phyloP scores from a whole-genome alignment of 148 eudicot genomes.

The Limonium bicolor region DNA sequence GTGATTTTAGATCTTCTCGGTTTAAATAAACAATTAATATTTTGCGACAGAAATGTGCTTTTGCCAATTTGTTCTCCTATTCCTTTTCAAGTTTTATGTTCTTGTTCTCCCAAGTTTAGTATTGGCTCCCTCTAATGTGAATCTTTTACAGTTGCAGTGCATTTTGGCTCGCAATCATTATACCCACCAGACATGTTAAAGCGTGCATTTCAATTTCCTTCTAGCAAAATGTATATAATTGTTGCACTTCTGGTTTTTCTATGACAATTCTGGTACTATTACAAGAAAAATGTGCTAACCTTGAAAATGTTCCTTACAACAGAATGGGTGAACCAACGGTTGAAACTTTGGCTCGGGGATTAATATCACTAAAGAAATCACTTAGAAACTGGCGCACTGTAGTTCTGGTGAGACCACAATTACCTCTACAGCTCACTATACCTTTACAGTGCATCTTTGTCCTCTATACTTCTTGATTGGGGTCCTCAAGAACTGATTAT shows the following conservation, averaged over 20 bases:
- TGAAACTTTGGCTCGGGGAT: slow-evolving; percentile 23
- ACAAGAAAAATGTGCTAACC: slow-evolving; percentile 4
- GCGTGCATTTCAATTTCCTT: slow-evolving; percentile 35
- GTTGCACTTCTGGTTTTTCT: background rate
- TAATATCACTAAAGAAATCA: slow-evolving; percentile 27
- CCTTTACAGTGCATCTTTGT: too few species aligned
- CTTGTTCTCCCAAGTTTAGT: background rate
- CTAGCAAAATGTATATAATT: slow-evolving; percentile 35
- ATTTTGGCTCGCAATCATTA: slow-evolving; percentile 14
- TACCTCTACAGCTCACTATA: too few species aligned
- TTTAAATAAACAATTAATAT: too few species aligned
- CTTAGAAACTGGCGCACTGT: slow-evolving; percentile 37
- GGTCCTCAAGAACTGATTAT: too few species aligned
- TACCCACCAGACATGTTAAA: slow-evolving; percentile 24
- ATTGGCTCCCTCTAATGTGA: background rate
- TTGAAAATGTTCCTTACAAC: slow-evolving; percentile 6
- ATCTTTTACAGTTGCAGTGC: slow-evolving; percentile 18
- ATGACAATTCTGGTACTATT: background rate
- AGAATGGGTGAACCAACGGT: slow-evolving; percentile 26
- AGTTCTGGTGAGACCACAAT: slow-evolving; percentile 37
- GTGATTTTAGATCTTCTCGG: too few species aligned
- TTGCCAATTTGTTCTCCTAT: background rate
- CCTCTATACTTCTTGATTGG: too few species aligned
- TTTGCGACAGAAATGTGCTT: too few species aligned
- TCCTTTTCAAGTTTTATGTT: background rate